Evolutionary conservation across 2,329 filamentous ascomycete species (phyloP), one percentile per base, ranked within the genome.

Genomic region (Diaporthe sp.): DNA sequence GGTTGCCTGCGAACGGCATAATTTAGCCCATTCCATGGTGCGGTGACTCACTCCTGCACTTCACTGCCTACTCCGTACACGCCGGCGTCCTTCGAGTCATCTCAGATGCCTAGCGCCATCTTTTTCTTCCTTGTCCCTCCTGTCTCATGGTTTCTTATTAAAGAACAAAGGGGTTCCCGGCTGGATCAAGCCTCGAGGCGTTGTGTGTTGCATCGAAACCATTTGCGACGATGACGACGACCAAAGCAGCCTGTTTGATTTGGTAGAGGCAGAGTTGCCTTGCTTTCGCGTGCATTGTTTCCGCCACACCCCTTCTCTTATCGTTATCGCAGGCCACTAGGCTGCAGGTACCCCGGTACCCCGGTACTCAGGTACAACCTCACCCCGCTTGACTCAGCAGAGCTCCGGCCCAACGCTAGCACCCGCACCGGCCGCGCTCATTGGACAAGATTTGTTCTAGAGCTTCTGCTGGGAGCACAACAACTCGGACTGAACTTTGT

Each of bases 131-230:
- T 7, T 15, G 3, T 51, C 8, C 49, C 47, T 65, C 22, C 65
- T 42, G 34, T 42, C 65, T 42, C 65, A 34, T 53, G 49, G n/a
- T 42, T 70, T 70, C 49, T 70, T 70, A 70, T 70, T 70, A 42
- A 70, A 70, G 47, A 70, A 70, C 65, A 70, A 70, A 70, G 65
- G 65, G 34, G 31, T 70, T 70, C 65, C 65, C 65, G 49, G 65
- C 34, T 55, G 65, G 49, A 55, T 20, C 65, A 55, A 55, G 49
- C 65, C 34, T 70, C 65, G 65, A 70, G n/a, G 49, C n/a, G n/a
- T 55, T 65, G 61, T 31, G 65, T 53, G 65, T 70, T 55, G 65
- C 49, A 70, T 70, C 65, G 65, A 70, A 55, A 70, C 65, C 22
- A 20, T 42, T 28, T 8, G 47, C 47, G 10, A 70, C 49, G 49